Base-by-base conservation (phyloP, 1,284 basidiomycete genomes). In the Sphagnurus paluster region DNA sequence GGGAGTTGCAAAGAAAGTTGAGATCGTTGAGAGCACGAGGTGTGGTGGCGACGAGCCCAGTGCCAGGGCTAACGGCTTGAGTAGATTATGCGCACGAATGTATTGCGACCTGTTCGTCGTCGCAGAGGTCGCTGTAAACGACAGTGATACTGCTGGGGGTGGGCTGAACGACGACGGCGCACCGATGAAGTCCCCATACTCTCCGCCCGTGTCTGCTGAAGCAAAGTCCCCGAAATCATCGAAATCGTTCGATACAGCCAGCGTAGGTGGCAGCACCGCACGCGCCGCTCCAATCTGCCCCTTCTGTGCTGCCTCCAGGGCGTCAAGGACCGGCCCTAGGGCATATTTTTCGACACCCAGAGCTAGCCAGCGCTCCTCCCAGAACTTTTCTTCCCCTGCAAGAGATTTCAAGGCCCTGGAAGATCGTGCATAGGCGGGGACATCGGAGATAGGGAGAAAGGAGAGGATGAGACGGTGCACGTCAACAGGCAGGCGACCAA, bases 161-260 rank as follows among this genome's bases (percentile, higher is more conserved):
- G 30, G 14, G 19, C 20, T 34, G 14, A 35, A 25, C 26, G 41
- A 34, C 13, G 41, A 34, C 13, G 21, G 13, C 8, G 28, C 28
- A 26, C 79, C 81, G 11, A 82, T 72, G 54, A 86, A 80, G 53
- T 82, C 74, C 13, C 78, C 79, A 60, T 82, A 72, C 49, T 79
- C 75, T 24, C 74, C 75, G 5, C 65, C 56, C 1, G 57, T 50
- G 1, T 71, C 67, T 13, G 68, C 79, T 0, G 76, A 71, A 0
- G 83, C 71, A 60, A 90, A 96, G 62, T 96, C 93, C 1, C 93
- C 94, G 71, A 98, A 98, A 29, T 95, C 94, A 54, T 96, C 91
- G 14, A 33, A 32, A 2, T 58, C 56, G 30, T 41, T 48, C 47
- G 92, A 79, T 5, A 82, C 76, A 2, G 74, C 55, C 11, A 85